Base-by-base conservation (phyloP, 306 rosid species). In the Vachellia pachyceras region DNA sequence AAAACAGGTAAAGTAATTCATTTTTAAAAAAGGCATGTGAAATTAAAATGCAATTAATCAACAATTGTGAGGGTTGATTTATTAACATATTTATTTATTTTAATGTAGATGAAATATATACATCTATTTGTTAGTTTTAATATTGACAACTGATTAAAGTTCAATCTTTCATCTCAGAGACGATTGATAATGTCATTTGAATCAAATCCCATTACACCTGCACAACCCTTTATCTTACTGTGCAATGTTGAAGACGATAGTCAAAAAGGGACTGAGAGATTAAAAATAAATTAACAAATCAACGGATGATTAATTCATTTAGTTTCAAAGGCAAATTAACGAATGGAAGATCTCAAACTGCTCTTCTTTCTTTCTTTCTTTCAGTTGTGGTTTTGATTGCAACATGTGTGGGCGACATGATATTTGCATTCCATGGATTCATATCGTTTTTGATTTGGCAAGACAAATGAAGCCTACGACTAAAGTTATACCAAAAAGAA, bases 391-490 rank as follows among this genome's bases (percentile, higher is more conserved):
- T 65, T 72, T 50, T 36, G 72, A 81, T 71, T 39, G 82, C 58
- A 76, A 55, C 84, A 63, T 64, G 79, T 64, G 79, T 84, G 85
- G 77, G 45, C 67, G 77, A 46, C 76, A 80, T 72, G 33, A 77
- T 69, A 46, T 70, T 76, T 73, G 64, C 73, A 79, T 79, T 70
- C 61, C 29, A 75, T 4, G 12, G 71, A 71, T 58, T 79, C 57
- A 47, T 79, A 82, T 71, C 77, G 44, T 75, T 75, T 83, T 29
- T 77, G n/a, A 82, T 54, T 37, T 64, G 73, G 75, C 69, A 77
- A 76, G 80, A 82, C 89, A 82, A 82, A 79, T 18, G 79, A 85
- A 85, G 44, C 84, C 76, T 67, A 70, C 84, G 83, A 85, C 79
- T 63, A 14, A 79, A 74, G 42, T 17, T 70, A 65, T 35, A 70